Evolutionary conservation across 192 early-diverging fungal genomes (phyloP), one percentile per base, ranked within the genome.

Genomic region (Mortierella alpina): DNA sequence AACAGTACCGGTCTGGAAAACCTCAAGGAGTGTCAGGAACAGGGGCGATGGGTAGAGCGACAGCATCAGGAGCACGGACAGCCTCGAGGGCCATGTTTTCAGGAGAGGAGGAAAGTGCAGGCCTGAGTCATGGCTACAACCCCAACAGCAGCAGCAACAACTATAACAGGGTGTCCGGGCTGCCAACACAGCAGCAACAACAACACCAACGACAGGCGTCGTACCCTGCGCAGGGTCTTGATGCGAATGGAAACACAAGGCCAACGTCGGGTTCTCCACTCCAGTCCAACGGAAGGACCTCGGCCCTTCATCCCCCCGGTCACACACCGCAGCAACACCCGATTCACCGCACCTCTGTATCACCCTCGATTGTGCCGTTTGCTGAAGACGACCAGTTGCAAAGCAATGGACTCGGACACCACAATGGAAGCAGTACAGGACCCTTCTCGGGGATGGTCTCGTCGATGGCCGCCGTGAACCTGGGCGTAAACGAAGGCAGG

Each of bases 1-100:
- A 49, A 18, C 63, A 80, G 14, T 80, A 72, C 60, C 48, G 66
- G 4, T 69, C 74, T 64, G 48, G 41, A 46, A 31, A 31, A 31
- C 31, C 31, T 3, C 31, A 31, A 31, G 31, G 31, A 31, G 31
- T 31, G 31, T 31, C 31, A 31, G 31, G 31, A 31, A 31, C 31
- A 31, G 31, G 31, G 31, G 31, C 31, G 1, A 31, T 31, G 31
- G 31, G 31, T 3, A 31, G 31, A 31, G 31, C 31, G 31, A 31
- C 31, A 31, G 31, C 31, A 31, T 31, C 31, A 31, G 31, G 31
- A 31, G 31, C 64, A 61, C 58, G 55, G 62, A 42, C 56, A 45
- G 58, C 20, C 12, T 66, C 64, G 12, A 74, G 64, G 58, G 15
- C 71, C 17, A 59, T 62, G 59, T 8, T 57, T 10, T 17, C 51